These are phyloP conservation scores for Fusarium sublunatum DNA, from an alignment of 2,329 filamentous ascomycete genomes.

Conservation along the genomic window DNA sequence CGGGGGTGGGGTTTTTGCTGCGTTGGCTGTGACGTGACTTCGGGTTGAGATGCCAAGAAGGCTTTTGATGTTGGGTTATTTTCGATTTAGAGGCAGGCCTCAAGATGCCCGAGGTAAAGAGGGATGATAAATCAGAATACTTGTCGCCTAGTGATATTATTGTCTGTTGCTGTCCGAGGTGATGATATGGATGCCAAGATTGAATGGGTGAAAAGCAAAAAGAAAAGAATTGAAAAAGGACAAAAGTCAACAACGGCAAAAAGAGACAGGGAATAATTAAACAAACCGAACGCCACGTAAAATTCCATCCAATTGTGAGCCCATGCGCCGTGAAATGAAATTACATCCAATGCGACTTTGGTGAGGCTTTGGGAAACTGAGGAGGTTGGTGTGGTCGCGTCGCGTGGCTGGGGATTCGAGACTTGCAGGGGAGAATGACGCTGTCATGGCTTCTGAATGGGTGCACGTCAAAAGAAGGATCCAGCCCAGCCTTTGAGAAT, in stretches of 20 bases:
- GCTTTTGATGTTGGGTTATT: conserved; percentile 7
- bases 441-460: conserved; percentile 31
- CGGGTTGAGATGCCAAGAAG: conserved; percentile 20
- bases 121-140: background rate
- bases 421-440: conserved; percentile 24
- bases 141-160: background rate
- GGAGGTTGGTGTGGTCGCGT: conserved; percentile 33
- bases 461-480: conserved; percentile 23
- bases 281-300: conserved; percentile 1
- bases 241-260: conserved; percentile 8
- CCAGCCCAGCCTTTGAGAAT: conserved; percentile 24
- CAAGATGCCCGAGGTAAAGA: background rate
- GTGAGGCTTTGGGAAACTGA: conserved; percentile 23
- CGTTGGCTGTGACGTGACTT: conserved; percentile 27
- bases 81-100: background rate
- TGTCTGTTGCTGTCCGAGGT: background rate
- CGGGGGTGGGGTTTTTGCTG: conserved; percentile 31
- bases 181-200: background rate
- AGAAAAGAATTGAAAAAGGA: conserved; percentile 7
- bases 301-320: conserved; percentile 22
- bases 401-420: conserved; percentile 34
- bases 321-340: conserved; percentile 10
- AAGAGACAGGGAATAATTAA: conserved; percentile 15
- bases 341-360: conserved; percentile 19
- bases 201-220: conserved; percentile 2